These are phyloP conservation scores for Metschnikowia picachoensis DNA, from an alignment of 805 yeast genomes.

Conservation along the genomic window DNA sequence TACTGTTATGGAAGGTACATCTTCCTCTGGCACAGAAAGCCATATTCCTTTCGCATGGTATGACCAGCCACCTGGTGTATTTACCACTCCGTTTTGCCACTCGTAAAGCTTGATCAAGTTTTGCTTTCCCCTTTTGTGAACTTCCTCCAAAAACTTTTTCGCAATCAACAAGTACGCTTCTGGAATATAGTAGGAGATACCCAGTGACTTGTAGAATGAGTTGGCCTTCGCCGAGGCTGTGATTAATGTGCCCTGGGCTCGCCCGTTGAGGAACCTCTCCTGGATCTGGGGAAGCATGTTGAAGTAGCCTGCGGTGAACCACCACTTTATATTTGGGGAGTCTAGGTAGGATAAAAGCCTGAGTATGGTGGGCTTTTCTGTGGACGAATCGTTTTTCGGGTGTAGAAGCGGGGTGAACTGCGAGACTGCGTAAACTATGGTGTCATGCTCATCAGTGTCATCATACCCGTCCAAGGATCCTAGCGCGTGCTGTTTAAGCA, in stretches of 20 bases:
- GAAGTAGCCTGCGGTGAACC: conserved; percentile 95
- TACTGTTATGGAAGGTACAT: conserved; percentile 66
- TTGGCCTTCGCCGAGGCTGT: conserved; percentile 92
- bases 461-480: conserved; percentile 29
- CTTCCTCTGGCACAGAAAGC: conserved; percentile 59
- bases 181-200: conserved; percentile 78
- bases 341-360: conserved; percentile 56
- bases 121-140: conserved; percentile 39
- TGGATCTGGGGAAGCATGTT: conserved; percentile 79
- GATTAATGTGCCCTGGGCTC: conserved; percentile 64
- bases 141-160: conserved; percentile 56
- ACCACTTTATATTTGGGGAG: conserved; percentile 61
- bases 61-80: conserved; percentile 86
- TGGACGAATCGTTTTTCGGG: conserved; percentile 57
- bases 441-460: conserved; percentile 40
- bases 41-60: conserved; percentile 97
- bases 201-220: conserved; percentile 83
- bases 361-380: conserved; percentile 73
- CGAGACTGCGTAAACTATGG: conserved; percentile 84
- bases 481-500: conserved; percentile 46
- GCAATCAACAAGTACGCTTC: conserved; percentile 82
- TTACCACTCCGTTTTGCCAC: conserved; percentile 86
- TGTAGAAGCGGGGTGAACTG: conserved; percentile 81
- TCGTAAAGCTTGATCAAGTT: conserved; percentile 58
- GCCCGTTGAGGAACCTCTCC: conserved; percentile 50